Evolutionary conservation across 2,329 filamentous ascomycete species (phyloP), one percentile per base, ranked within the genome.

Genomic region (Sordariomycetes sp.): DNA sequence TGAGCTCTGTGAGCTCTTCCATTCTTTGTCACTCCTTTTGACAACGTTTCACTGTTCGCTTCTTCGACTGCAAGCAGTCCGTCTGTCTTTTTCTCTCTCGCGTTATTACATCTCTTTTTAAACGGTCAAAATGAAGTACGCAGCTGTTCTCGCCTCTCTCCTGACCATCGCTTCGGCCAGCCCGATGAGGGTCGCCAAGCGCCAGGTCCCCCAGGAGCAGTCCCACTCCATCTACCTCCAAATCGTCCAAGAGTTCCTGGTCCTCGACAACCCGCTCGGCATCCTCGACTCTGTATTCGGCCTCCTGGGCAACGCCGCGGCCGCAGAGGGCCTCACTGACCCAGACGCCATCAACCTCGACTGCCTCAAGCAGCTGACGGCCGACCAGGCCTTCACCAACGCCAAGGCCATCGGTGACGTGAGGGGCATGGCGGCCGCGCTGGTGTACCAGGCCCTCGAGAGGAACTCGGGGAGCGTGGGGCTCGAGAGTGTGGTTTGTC

Each of bases 321-420:
- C 84, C 78, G 70, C 61, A 59, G 74, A 77, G 60, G 74, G 71
- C 7, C 77, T 81, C 2, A 80, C 77, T 0, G 69, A 72, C 4
- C 65, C 66, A 4, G 60, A 64, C 18, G 71, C 75, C 52, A 65
- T 68, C 56, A 71, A 76, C 62, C 66, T 75, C 20, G 74, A 74
- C 65, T 76, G 74, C 59, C 62, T 76, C 57, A 74, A 76, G 66
- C 74, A 76, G 64, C 74, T 73, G 55, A 76, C 76, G 40, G 79
- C 80, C 14, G 80, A 83, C 61, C 79, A 81, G 69, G 80, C 80
- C 24, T 82, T 83, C 68, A 82, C 79, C 66, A 83, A 83, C 62
- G 79, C 80, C 35, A 82, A 82, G 66, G 77, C 67, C 0, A 73
- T 72, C 24, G 70, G 71, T 14, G 78, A 83, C 61, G 70, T 82